phyloP scores from a whole-genome alignment of 345 rosid genomes.

The Xanthoceras sorbifolium region DNA sequence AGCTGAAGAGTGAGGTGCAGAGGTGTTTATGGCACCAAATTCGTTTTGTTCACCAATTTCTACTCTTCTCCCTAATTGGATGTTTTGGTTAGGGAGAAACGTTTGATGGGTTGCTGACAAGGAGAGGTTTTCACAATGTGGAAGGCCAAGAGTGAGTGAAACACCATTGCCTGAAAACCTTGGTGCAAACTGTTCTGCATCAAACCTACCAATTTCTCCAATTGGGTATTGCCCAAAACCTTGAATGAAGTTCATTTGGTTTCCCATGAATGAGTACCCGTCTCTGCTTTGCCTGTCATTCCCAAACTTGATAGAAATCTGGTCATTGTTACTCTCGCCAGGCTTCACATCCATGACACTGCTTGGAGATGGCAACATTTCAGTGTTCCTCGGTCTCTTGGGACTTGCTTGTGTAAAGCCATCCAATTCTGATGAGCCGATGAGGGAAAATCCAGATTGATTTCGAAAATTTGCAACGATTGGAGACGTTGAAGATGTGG shows the following conservation, averaged over 20 bases:
- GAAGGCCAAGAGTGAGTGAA: constrained; percentile 89
- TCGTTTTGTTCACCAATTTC: constrained; percentile 70
- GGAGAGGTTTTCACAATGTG: constrained; percentile 83
- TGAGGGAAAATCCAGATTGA: constrained; percentile 59
- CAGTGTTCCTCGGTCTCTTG: constrained; percentile 61
- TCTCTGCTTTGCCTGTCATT: constrained; percentile 64
- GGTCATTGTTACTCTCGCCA: constrained; percentile 42
- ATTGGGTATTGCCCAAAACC: constrained; percentile 93
- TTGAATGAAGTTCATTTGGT: constrained; percentile 67
- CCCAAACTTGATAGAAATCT: constrained; percentile 57
- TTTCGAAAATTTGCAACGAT: constrained; percentile 44
- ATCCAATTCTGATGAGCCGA: constrained; percentile 72
- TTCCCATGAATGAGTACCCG: constrained; percentile 75
- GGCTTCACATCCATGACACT: constrained; percentile 53
- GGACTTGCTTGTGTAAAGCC: constrained; percentile 80
- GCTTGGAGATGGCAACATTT: constrained; percentile 52
- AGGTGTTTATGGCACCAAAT: constrained; percentile 49
- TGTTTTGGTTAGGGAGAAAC: constrained; percentile 76
- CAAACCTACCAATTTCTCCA: constrained; percentile 79
- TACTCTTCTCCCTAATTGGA: constrained; percentile 77
- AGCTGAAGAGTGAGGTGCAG: constrained; percentile 62
- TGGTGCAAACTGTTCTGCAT: constrained; percentile 68
- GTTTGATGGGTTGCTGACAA: constrained; percentile 67
- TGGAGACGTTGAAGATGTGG: constrained; percentile 49
- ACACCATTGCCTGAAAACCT: constrained; percentile 82